phyloP scores from a whole-genome alignment of 768 basidiomycete genomes.

The Coprinopsis cinerea region DNA sequence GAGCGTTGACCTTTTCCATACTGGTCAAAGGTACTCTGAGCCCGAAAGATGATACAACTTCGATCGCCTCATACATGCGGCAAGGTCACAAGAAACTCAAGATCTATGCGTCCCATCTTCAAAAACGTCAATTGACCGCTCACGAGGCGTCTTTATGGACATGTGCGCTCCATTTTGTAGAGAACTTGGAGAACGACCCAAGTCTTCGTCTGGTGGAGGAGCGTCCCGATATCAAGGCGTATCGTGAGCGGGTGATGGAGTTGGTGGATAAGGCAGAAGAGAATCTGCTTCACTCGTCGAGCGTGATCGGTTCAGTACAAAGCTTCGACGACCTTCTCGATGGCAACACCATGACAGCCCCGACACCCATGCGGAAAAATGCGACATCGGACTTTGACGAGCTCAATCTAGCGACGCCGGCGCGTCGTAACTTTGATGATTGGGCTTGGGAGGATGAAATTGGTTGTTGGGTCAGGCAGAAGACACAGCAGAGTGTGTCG shows the following conservation, averaged over 20 bases:
- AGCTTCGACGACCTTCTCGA: conserved; percentile 1
- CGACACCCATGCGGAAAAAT: neutral
- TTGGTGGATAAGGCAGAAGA: conserved; percentile 47
- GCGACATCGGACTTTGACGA: neutral
- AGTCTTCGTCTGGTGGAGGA: conserved; percentile 11
- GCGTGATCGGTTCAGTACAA: neutral
- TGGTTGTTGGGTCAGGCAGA: conserved; percentile 37
- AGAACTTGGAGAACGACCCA: conserved; percentile 23
- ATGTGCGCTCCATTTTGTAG: conserved; percentile 42
- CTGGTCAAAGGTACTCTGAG: conserved; percentile 19
- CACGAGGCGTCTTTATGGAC: conserved; percentile 50
- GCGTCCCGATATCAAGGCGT: conserved; percentile 22
- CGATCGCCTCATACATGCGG: conserved; percentile 12
- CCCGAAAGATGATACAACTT: conserved; percentile 14
- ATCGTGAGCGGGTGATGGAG: conserved; percentile 37
- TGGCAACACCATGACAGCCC: neutral
- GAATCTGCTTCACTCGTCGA: conserved; percentile 26
- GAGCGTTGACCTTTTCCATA: conserved; percentile 11
- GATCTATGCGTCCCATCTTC: conserved; percentile 24
- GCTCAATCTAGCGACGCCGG: neutral
- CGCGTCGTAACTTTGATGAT: conserved; percentile 6
- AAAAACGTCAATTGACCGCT: conserved; percentile 26
- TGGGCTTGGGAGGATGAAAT: conserved; percentile 48
- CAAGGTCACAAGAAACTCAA: conserved; percentile 17
- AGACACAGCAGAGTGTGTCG: conserved; percentile 8